Evolutionary conservation across 1,284 basidiomycete species (phyloP).

Genomic region (Irpex lacteus): DNA sequence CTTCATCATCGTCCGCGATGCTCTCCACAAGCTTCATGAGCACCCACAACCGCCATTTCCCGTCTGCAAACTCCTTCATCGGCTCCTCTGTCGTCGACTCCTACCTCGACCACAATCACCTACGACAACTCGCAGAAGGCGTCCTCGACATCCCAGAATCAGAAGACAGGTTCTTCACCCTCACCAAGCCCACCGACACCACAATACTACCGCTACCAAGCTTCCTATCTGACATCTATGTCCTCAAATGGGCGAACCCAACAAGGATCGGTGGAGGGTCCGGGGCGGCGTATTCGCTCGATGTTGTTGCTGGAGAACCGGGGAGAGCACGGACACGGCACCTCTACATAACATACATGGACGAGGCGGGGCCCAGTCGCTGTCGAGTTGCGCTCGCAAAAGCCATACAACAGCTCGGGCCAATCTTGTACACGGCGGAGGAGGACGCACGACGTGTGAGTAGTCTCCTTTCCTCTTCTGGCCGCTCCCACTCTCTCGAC

Average conservation of each 20-base stretch:
- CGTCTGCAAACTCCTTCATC: neutral
- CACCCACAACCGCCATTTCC: slow-evolving; percentile 1
- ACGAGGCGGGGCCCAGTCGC: slow-evolving; percentile 16
- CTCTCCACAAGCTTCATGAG: neutral
- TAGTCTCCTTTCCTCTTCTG: neutral
- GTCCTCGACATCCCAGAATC: slow-evolving; percentile 16
- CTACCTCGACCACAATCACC: slow-evolving; percentile 11
- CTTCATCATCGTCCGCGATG: neutral
- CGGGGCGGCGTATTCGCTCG: slow-evolving; percentile 15
- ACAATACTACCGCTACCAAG: slow-evolving; percentile 11
- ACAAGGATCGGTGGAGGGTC: slow-evolving; percentile 14
- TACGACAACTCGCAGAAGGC: slow-evolving; percentile 11
- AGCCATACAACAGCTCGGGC: slow-evolving; percentile 14
- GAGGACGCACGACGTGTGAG: slow-evolving; percentile 15
- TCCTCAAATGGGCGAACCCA: slow-evolving; percentile 16
- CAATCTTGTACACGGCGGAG: slow-evolving; percentile 16
- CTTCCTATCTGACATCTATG: slow-evolving; percentile 9
- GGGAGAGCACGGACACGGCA: slow-evolving; percentile 14
- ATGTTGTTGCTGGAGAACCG: slow-evolving; percentile 12
- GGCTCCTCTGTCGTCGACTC: slow-evolving; percentile 5
- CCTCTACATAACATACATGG: slow-evolving; percentile 18
- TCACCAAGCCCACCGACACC: slow-evolving; percentile 12
- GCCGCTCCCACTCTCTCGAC: neutral
- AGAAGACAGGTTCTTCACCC: slow-evolving; percentile 14
- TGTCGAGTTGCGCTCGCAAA: slow-evolving; percentile 14